Percentiles rank a stretch among this genome's conserved stretches.
Conservation (phyloP, 352 stramenopile genomes). For the Saprolegnia parasitica region DNA sequence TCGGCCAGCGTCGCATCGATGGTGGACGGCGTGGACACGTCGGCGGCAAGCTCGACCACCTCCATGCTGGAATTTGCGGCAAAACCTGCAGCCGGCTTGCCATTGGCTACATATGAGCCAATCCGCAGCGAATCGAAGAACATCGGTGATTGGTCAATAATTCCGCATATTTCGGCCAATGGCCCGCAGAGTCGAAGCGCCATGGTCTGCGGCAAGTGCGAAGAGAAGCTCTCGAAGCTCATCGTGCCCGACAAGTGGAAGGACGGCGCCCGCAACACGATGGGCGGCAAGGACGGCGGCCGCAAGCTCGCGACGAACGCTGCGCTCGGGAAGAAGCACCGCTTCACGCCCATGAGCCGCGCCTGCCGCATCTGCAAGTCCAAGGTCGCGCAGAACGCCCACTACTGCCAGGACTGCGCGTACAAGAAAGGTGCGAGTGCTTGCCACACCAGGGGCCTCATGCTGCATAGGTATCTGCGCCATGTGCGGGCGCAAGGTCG, state of each 20-base stretch:
- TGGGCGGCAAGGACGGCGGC: slow-evolving; percentile 49
- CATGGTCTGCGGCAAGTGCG: slow-evolving; percentile 74
- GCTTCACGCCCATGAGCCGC: slow-evolving; percentile 48
- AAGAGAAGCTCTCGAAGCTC: slow-evolving; percentile 71
- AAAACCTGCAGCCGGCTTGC: not conserved
- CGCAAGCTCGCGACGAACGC: slow-evolving; percentile 42
- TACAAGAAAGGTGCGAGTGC: slow-evolving; percentile 63
- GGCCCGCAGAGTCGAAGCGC: not conserved
- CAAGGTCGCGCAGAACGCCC: slow-evolving; percentile 43
- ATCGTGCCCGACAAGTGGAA: slow-evolving; percentile 75
- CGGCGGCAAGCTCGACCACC: not conserved
- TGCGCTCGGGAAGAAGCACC: slow-evolving; percentile 44
- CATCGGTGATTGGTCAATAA: too few relatives aligned
- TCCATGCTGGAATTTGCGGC: not conserved
- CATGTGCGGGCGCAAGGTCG: slow-evolving; percentile 61
- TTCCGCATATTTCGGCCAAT: slow-evolving; percentile 1
- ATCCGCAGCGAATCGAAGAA: too few relatives aligned
- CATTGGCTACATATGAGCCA: not conserved
- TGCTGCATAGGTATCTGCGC: slow-evolving; percentile 45
- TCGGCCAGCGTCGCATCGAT: not conserved
- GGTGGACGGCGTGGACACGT: not conserved
- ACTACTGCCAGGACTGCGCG: slow-evolving; percentile 74
- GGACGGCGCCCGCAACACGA: slow-evolving; percentile 54
- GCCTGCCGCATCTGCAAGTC: slow-evolving; percentile 65
- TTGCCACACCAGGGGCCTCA: not conserved